Conservation (phyloP, 1,284 basidiomycete species). For the Phlebopus sp. region DNA sequence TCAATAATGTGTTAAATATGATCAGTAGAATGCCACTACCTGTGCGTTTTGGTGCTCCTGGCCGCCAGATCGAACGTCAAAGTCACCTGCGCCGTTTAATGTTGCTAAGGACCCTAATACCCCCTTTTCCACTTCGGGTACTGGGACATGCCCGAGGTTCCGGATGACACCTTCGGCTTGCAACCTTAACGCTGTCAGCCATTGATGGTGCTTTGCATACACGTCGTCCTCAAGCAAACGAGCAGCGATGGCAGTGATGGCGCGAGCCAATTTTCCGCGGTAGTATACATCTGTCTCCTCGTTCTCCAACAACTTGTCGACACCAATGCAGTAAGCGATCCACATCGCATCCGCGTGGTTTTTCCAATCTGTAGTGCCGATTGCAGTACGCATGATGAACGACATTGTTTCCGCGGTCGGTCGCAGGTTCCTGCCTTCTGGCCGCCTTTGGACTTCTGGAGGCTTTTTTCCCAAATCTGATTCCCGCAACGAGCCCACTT, state of each 20-base stretch:
- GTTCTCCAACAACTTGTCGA: conserved; percentile 28
- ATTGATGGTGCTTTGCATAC: conserved; percentile 13
- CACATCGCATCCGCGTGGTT: conserved; percentile 58
- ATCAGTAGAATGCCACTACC: conserved; percentile 4
- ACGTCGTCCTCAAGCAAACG: conserved; percentile 20
- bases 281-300: conserved; percentile 17
- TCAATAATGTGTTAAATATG: conserved; percentile 5
- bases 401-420: conserved; percentile 51
- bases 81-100: conserved; percentile 20
- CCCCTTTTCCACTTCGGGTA: conserved; percentile 12
- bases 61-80: conserved; percentile 26
- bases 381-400: conserved; percentile 51
- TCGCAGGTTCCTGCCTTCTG: conserved; percentile 40
- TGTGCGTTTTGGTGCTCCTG: conserved; percentile 28
- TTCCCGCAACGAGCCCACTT: conserved; percentile 49
- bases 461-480: conserved; percentile 34
- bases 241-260: conserved; percentile 16
- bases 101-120: conserved; percentile 14
- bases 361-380: conserved; percentile 43
- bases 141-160: conserved; percentile 9
- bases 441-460: conserved; percentile 38
- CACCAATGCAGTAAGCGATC: conserved; percentile 46
- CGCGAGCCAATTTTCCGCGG: conserved; percentile 28
- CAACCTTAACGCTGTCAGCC: conserved; percentile 20
- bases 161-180: conserved; percentile 18